These are phyloP conservation scores for Hypoxylon sp. DNA, from an alignment of 2,329 filamentous ascomycete species.

Conservation along the genomic window DNA sequence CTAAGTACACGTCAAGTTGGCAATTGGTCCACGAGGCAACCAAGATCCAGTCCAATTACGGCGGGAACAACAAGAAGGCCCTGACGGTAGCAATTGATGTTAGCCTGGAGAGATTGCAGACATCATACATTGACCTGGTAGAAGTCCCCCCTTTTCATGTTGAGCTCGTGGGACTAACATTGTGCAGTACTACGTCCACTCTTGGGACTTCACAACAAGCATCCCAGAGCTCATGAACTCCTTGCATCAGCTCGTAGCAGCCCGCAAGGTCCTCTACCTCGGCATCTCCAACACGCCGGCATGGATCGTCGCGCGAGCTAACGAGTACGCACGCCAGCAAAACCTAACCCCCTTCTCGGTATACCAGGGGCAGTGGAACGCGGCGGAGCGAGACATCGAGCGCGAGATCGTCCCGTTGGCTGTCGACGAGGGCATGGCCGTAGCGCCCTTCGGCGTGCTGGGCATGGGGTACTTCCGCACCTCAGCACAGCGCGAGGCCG, in stretches of 20 bases:
- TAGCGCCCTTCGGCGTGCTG: conserved; percentile 62
- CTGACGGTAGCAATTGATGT: conserved; percentile 55
- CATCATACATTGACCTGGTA: conserved; percentile 52
- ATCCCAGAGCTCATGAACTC: conserved; percentile 46
- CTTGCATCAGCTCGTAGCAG: conserved; percentile 33
- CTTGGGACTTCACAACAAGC: conserved; percentile 42
- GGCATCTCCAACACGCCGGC: conserved; percentile 60
- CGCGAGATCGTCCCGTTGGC: conserved; percentile 71
- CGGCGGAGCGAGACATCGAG: conserved; percentile 68
- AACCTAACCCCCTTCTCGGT: conserved; percentile 69
- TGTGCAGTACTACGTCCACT: conserved; percentile 33
- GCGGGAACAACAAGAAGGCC: conserved; percentile 55
- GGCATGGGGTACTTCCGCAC: conserved; percentile 52
- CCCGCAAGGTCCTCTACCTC: conserved; percentile 41
- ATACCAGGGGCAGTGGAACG: conserved; percentile 72
- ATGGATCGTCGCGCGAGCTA: conserved; percentile 61
- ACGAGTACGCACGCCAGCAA: conserved; percentile 68
- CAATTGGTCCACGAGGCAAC: conserved; percentile 20
- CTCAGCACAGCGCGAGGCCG: conserved; percentile 11
- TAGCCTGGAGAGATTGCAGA: conserved; percentile 55
- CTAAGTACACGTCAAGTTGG: conserved; percentile 59
- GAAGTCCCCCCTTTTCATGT: conserved; percentile 19
- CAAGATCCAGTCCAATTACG: conserved; percentile 51
- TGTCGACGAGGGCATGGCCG: conserved; percentile 65
- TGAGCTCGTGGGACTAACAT: not conserved